phyloP scores from a whole-genome alignment of 2,329 filamentous ascomycete species.

The Aspergillus latus region DNA sequence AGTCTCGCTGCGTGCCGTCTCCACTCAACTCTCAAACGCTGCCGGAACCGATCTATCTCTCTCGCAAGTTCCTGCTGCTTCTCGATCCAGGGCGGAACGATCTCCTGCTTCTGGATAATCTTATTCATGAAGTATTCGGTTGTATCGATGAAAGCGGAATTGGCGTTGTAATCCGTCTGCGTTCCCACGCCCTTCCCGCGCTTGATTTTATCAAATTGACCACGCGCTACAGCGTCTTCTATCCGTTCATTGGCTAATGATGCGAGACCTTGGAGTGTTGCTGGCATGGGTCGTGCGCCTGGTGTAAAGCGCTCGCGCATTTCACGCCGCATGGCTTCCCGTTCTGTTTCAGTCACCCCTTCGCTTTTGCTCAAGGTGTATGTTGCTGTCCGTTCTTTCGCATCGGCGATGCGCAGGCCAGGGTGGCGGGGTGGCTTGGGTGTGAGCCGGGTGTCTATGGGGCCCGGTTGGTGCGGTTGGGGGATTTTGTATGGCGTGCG shows the following conservation, averaged over 20 bases:
- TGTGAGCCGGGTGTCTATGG: constrained; percentile 48
- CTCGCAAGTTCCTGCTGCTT: constrained; percentile 88
- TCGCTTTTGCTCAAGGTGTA: constrained; percentile 57
- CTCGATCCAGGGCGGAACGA: constrained; percentile 97
- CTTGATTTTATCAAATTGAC: constrained; percentile 82
- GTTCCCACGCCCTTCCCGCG: constrained; percentile 70
- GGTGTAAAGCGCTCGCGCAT: constrained; percentile 80
- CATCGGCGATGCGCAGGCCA: constrained; percentile 56
- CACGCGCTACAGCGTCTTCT: constrained; percentile 87
- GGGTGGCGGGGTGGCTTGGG: constrained; percentile 45
- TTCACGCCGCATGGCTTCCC: constrained; percentile 68
- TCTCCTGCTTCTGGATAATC: constrained; percentile 94
- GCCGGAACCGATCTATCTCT: constrained; percentile 68
- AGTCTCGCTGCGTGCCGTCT: constrained; percentile 74
- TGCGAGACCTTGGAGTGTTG: constrained; percentile 72
- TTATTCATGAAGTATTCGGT: constrained; percentile 99
- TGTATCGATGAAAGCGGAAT: constrained; percentile 88
- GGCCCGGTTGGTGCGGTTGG: constrained; percentile 28
- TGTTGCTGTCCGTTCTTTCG: constrained; percentile 58
- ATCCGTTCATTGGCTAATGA: constrained; percentile 88
- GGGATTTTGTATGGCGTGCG: constrained; percentile 46
- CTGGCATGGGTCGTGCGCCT: constrained; percentile 69
- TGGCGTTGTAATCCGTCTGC: constrained; percentile 75
- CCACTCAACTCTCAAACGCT: constrained; percentile 78
- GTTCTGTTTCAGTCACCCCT: constrained; percentile 68